Evolutionary conservation across 805 yeast genomes (phyloP), one percentile per base, ranked within the genome.

Genomic region (Yarrowia bubula): DNA sequence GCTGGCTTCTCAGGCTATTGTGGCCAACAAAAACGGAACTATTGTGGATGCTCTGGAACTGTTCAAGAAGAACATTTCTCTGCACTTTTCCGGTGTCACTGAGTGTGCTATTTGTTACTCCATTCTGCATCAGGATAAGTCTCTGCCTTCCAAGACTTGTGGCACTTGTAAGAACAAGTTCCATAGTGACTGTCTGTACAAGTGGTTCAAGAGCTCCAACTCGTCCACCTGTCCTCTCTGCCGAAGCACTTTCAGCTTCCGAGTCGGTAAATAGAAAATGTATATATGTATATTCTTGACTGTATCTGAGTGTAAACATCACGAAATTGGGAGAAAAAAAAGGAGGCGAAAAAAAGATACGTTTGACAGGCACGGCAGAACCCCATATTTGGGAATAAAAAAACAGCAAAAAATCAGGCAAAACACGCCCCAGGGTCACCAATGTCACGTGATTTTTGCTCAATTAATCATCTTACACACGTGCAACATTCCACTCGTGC

Each of bases 81-180:
- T 89, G 70, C 96, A 92, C 73, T 92, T 96, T 75, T 89, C 92
- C 8, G 97, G 97, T 0, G 92, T 90, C 69, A 97, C 91, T 71
- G 98, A 93, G 67, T 95, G 99, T 81, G 96, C 98, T 2, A 92
- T 95, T 70, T 95, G 99, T 75, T 95, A 95, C 75, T 89, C 96
- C 14, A 88, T 93, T 65, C 78, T 95, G 68, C 96, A 92, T 73
- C 92, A 89, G 68, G 97, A 92, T 72, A 90, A 89, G 71, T 88
- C 96, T 8, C 81, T 95, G 66, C 99, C 99, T 7, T 85, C 91
- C 58, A 92, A 91, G 76, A 82, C 82, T 2, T 95, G 99, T 77
- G 80, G 88, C 14, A 92, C 97, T 0, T 95, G 99, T 81, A 85
- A 85, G 72, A 93, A 95, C 80, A 90, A 89, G 74, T 95, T 92